phyloP scores from a whole-genome alignment of 2,329 filamentous ascomycete species.

The Stemphylium vesicarium region DNA sequence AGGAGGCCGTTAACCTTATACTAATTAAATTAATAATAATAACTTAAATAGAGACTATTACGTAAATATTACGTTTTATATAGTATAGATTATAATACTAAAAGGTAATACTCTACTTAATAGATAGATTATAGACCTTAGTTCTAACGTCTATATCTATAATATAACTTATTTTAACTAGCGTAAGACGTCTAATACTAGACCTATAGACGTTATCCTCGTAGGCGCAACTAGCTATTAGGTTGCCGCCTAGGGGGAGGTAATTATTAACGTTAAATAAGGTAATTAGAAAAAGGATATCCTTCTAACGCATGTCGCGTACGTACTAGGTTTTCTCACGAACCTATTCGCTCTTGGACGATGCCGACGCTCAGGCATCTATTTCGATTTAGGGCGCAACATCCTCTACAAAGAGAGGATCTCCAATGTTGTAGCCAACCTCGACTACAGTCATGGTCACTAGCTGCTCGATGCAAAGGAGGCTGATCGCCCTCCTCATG shows the following conservation, averaged over 20 bases:
- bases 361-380: neutral
- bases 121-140: constrained; percentile 9
- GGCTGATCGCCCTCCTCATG: no score
- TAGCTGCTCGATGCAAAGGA: no score
- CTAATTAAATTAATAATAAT: no score
- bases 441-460: no score
- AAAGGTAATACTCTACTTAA: no score
- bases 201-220: neutral
- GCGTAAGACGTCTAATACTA: neutral
- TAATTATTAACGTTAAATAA: no score
- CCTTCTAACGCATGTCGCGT: no score
- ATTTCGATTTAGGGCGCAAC: constrained; percentile 11
- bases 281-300: no score
- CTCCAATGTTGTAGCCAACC: no score
- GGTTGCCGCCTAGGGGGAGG: neutral
- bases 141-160: constrained; percentile 1
- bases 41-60: no score
- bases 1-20: no score
- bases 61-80: neutral
- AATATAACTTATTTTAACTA: neutral
- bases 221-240: neutral
- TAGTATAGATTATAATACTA: constrained; percentile 1
- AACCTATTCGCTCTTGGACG: constrained; percentile 7
- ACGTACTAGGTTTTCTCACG: constrained; percentile 4
- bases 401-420: no score